phyloP scores from a whole-genome alignment of 2,329 filamentous ascomycete species.

The Diaporthe australafricana region DNA sequence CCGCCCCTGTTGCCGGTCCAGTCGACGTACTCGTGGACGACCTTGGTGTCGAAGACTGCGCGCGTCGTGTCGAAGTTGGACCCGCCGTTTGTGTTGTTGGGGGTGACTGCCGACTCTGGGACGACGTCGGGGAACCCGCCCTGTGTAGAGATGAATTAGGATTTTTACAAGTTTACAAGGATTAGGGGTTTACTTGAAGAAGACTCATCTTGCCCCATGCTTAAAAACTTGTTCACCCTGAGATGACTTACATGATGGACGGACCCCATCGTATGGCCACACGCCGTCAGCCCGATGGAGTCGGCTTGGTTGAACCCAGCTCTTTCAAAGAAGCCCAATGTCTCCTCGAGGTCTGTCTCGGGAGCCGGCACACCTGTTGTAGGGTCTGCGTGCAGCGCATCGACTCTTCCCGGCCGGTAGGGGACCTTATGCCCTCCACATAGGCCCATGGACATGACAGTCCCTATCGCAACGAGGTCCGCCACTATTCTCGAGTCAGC shows the following conservation, averaged over 20 bases:
- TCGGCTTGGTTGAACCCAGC: slow-evolving; percentile 44
- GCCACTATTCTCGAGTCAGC: too few relatives aligned
- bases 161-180: too few relatives aligned
- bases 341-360: slow-evolving; percentile 41
- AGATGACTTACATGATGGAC: slow-evolving; percentile 42
- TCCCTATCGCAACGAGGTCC: slow-evolving; percentile 45
- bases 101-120: background rate
- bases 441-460: slow-evolving; percentile 45
- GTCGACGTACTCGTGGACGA: slow-evolving; percentile 28
- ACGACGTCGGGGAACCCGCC: slow-evolving; percentile 22
- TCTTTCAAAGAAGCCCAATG: slow-evolving; percentile 41
- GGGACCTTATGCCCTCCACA: slow-evolving; percentile 44
- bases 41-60: background rate
- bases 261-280: slow-evolving; percentile 45
- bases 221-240: too few relatives aligned
- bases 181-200: too few relatives aligned
- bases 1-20: slow-evolving; percentile 12
- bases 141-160: background rate
- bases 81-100: slow-evolving; percentile 18
- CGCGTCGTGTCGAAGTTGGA: slow-evolving; percentile 18
- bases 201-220: too few relatives aligned
- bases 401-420: slow-evolving; percentile 43
- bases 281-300: slow-evolving; percentile 44
- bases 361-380: slow-evolving; percentile 45
- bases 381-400: slow-evolving; percentile 43